phyloP scores from a whole-genome alignment of 192 early-diverging fungal species.

The Backusella luteola region DNA sequence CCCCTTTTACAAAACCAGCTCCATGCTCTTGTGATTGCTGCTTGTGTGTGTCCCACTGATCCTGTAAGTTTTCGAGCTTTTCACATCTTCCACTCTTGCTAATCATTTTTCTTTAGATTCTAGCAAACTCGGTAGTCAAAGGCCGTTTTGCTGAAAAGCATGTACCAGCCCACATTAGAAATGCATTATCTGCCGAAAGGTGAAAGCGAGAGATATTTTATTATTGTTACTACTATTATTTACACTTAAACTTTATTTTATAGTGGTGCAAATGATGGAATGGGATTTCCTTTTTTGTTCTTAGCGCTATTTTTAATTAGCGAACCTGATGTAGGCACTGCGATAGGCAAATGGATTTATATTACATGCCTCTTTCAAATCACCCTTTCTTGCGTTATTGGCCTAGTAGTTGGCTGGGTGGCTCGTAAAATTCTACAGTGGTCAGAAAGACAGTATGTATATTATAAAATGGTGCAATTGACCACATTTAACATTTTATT shows the following conservation, averaged over 20 bases:
- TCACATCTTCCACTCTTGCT: not conserved
- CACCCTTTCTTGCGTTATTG: slow-evolving; percentile 67
- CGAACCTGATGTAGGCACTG: slow-evolving; percentile 47
- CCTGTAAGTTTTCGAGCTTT: slow-evolving; percentile 57
- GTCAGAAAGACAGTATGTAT: slow-evolving; percentile 51
- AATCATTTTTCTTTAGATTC: slow-evolving; percentile 35
- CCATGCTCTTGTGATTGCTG: slow-evolving; percentile 73
- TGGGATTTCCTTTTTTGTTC: slow-evolving; percentile 80
- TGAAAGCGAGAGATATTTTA: slow-evolving; percentile 2
- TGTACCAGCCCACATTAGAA: slow-evolving; percentile 71
- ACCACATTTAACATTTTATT: not conserved
- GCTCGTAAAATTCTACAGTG: slow-evolving; percentile 65
- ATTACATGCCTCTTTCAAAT: slow-evolving; percentile 79
- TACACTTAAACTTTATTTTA: slow-evolving; percentile 20
- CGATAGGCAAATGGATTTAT: slow-evolving; percentile 77
- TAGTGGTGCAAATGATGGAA: slow-evolving; percentile 84
- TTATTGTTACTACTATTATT: not conserved
- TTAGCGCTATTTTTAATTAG: slow-evolving; percentile 73
- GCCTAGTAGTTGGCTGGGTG: slow-evolving; percentile 64
- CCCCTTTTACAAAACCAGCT: slow-evolving; percentile 40
- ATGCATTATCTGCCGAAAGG: slow-evolving; percentile 75
- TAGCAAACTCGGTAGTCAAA: slow-evolving; percentile 92
- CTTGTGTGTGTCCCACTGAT: slow-evolving; percentile 90
- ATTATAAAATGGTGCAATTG: not conserved
- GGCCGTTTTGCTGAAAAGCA: slow-evolving; percentile 91